Percentiles rank a stretch among this genome's conserved stretches.
phyloP scores from a whole-genome alignment of 371 early-diverging fungal species.

The Nematocida ausubeli region DNA sequence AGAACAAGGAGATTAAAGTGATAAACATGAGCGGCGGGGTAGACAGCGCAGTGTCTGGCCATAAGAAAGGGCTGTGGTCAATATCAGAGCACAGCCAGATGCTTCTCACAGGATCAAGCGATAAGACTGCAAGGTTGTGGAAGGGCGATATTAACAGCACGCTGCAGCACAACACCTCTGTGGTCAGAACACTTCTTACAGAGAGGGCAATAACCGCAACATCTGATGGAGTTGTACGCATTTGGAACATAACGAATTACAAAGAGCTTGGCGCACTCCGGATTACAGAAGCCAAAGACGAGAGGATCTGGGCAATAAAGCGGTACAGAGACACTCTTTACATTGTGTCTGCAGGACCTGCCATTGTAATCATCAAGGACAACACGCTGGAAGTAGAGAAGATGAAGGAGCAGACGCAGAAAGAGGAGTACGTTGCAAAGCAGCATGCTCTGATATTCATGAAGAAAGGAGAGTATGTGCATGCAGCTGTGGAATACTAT shows the following conservation, averaged over 20 bases:
- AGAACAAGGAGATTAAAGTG: slow-evolving; percentile 27
- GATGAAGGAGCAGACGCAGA: slow-evolving; percentile 30
- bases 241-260: slow-evolving; percentile 31
- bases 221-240: slow-evolving; percentile 44
- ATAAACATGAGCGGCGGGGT: slow-evolving; percentile 2
- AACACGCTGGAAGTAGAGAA: slow-evolving; percentile 42
- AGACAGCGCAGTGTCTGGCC: slow-evolving; percentile 8
- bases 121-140: slow-evolving; percentile 51
- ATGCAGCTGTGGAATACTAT: slow-evolving; percentile 45
- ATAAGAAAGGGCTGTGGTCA: slow-evolving; percentile 53
- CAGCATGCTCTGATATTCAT: slow-evolving; percentile 1
- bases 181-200: slow-evolving; percentile 29
- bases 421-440: slow-evolving; percentile 22
- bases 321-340: neutral
- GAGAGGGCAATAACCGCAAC: slow-evolving; percentile 39
- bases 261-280: slow-evolving; percentile 40
- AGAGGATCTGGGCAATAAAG: slow-evolving; percentile 53
- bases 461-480: neutral
- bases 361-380: slow-evolving; percentile 29
- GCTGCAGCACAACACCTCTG: slow-evolving; percentile 50
- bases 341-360: slow-evolving; percentile 20
- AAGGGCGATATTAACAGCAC: neutral
- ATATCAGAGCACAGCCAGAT: neutral
- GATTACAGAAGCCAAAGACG: slow-evolving; percentile 26
- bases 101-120: slow-evolving; percentile 21